These are phyloP conservation scores for Phytopythium ostracodes DNA, from an alignment of 352 stramenopile species.

Conservation along the genomic window DNA sequence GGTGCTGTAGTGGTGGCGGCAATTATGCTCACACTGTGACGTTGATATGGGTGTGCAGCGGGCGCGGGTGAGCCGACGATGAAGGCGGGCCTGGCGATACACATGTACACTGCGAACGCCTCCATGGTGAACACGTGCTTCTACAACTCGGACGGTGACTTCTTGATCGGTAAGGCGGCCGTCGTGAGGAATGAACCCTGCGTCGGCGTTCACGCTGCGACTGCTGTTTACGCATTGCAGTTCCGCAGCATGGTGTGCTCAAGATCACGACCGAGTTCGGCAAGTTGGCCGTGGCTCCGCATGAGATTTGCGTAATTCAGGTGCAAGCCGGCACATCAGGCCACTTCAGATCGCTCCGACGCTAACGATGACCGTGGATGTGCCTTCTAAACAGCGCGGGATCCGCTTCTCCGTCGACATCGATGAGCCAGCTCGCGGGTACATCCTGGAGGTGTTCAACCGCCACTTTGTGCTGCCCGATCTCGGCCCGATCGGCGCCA, in stretches of 20 bases:
- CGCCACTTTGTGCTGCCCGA: constrained; percentile 95
- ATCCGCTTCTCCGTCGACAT: constrained; percentile 92
- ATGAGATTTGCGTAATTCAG: constrained; percentile 95
- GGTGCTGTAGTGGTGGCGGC: too few relatives aligned
- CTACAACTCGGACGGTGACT: constrained; percentile 96
- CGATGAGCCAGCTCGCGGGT: constrained; percentile 86
- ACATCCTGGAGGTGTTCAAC: constrained; percentile 95
- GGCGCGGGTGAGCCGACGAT: constrained; percentile 85
- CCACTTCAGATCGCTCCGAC: background rate
- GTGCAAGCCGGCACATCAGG: constrained; percentile 13
- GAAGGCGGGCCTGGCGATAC: constrained; percentile 92
- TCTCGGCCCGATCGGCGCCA: constrained; percentile 94
- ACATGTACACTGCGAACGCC: constrained; percentile 91
- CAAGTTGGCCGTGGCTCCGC: constrained; percentile 75
- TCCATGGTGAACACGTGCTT: constrained; percentile 91
- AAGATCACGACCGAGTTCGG: constrained; percentile 94
- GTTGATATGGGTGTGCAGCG: constrained; percentile 9
- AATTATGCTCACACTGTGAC: background rate
- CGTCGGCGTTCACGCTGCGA: background rate
- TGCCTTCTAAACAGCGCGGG: constrained; percentile 45
- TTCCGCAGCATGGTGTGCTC: constrained; percentile 90
- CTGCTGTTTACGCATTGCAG: constrained; percentile 17
- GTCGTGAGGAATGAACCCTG: background rate
- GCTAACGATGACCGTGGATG: background rate
- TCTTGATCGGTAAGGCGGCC: constrained; percentile 82